These are phyloP conservation scores for Terfezia claveryi DNA, from an alignment of 495 filamentous ascomycete species.

Conservation along the genomic window DNA sequence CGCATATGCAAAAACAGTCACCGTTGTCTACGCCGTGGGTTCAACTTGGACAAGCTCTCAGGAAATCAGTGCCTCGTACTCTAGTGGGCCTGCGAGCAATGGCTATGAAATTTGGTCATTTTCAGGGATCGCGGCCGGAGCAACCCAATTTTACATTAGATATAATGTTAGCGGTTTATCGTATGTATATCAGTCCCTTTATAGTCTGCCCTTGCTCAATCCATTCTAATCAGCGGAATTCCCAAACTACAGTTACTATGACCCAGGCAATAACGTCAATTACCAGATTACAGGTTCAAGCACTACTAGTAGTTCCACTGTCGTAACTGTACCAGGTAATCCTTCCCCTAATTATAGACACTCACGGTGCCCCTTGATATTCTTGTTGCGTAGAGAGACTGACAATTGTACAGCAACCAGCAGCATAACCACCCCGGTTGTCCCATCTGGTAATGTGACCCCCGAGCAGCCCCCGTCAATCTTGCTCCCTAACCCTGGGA, in stretches of 20 bases:
- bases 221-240: no score
- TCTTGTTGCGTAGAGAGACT: background rate
- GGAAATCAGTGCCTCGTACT: constrained; percentile 3
- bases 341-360: no score
- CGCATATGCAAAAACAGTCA: constrained; percentile 16
- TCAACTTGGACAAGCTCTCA: no score
- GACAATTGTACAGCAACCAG: background rate
- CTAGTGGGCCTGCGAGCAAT: constrained; percentile 2
- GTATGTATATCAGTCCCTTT: constrained; percentile 2
- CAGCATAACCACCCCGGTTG: background rate
- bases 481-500: constrained; percentile 7
- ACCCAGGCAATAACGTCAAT: constrained; percentile 15
- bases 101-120: constrained; percentile 18
- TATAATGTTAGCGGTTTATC: constrained; percentile 16
- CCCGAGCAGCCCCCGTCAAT: constrained; percentile 9
- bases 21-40: constrained; percentile 14
- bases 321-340: no score
- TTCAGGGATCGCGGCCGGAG: constrained; percentile 14
- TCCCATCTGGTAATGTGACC: background rate
- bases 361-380: no score
- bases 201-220: no score
- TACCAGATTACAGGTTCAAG: constrained; percentile 4
- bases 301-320: background rate
- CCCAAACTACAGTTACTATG: constrained; percentile 12
- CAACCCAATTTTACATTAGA: constrained; percentile 19